Conservation (phyloP, 2,329 filamentous ascomycete genomes). For the Fusarium sp. region DNA sequence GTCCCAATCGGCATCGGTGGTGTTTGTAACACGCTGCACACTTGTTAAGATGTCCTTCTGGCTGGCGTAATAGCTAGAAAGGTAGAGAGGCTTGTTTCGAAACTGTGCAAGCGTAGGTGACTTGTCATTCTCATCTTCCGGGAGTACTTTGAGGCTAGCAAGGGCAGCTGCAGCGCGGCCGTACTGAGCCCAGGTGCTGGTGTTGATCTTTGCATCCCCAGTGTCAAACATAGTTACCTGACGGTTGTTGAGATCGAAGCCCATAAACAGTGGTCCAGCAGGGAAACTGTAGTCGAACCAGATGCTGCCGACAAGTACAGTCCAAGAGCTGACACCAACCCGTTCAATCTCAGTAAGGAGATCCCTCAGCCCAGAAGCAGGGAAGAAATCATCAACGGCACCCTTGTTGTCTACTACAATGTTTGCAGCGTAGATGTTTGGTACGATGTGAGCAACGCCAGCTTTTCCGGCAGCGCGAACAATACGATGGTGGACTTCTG, state of each 20-base stretch:
- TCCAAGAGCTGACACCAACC: conserved; percentile 20
- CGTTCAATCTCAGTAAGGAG: conserved; percentile 5
- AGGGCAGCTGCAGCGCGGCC: conserved; percentile 12
- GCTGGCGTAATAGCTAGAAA: conserved; percentile 68
- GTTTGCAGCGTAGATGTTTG: conserved; percentile 56
- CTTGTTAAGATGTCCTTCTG: conserved; percentile 75
- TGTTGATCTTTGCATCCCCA: conserved; percentile 7
- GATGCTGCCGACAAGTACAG: conserved; percentile 12
- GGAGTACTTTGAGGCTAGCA: conserved; percentile 2
- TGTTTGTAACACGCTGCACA: conserved; percentile 69
- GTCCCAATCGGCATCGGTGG: conserved; percentile 70
- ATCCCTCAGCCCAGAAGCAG: background rate
- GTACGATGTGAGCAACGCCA: conserved; percentile 60
- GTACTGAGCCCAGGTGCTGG: conserved; percentile 10
- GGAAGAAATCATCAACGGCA: background rate
- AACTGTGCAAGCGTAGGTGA: conserved; percentile 53
- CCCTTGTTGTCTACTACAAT: conserved; percentile 34
- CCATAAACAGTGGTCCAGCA: conserved; percentile 38
- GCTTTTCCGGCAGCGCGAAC: conserved; percentile 61
- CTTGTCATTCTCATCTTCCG: background rate
- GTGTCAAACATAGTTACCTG: conserved; percentile 42
- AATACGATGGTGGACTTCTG: conserved; percentile 57
- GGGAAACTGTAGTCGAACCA: conserved; percentile 30
- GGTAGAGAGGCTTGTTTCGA: conserved; percentile 62
- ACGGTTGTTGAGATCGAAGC: conserved; percentile 62